Percentiles rank a stretch among this genome's conserved stretches.
These are phyloP conservation scores for Sarocladium oryzae DNA, from an alignment of 2,329 filamentous ascomycete species.

Conservation along the genomic window DNA sequence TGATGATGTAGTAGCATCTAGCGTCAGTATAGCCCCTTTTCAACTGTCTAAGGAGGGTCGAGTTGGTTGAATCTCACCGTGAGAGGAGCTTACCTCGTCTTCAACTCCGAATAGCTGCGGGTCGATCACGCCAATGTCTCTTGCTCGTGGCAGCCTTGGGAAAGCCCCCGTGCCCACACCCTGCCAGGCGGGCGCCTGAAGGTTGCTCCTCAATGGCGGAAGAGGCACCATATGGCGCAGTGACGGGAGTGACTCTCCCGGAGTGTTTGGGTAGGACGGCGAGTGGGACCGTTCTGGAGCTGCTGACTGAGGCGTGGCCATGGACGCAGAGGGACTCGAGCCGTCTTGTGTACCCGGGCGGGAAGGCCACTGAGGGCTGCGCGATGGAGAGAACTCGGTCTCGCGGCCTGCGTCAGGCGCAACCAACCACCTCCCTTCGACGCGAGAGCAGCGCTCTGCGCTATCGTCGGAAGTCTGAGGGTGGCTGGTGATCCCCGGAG, in stretches of 20 bases:
- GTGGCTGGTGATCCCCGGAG: conserved; percentile 3
- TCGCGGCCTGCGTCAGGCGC: not conserved
- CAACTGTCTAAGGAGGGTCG: not conserved
- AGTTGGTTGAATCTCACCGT: conserved; percentile 2
- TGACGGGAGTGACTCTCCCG: not conserved
- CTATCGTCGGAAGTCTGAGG: not conserved
- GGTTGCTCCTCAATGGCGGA: not conserved
- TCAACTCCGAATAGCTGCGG: not conserved
- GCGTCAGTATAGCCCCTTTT: not conserved
- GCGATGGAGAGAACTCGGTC: not conserved
- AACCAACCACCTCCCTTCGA: not conserved
- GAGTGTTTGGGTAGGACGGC: not conserved
- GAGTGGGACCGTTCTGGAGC: not conserved
- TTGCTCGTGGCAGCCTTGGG: not conserved
- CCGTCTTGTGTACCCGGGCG: conserved; percentile 7
- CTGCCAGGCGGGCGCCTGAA: not conserved
- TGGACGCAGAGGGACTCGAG: not conserved
- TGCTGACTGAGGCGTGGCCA: not conserved
- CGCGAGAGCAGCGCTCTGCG: not conserved
- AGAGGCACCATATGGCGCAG: not conserved
- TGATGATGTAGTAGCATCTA: not conserved
- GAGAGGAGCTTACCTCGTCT: conserved; percentile 8
- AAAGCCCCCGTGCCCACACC: not conserved
- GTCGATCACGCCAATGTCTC: not conserved
- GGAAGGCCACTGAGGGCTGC: not conserved